Conservation (phyloP, 192 early-diverging fungal species). For the Globomyces pollinis-pini region DNA sequence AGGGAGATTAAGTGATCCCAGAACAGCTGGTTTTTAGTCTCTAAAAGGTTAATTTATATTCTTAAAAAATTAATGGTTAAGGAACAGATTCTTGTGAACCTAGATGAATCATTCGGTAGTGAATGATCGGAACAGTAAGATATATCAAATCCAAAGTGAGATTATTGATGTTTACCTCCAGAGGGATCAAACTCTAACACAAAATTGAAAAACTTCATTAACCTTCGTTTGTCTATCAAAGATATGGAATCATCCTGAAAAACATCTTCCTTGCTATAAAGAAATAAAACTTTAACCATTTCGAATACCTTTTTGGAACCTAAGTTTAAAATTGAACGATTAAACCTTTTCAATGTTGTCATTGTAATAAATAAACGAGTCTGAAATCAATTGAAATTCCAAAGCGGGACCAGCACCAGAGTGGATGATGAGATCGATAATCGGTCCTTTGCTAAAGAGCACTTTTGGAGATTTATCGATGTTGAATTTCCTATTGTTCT, state of each 20-base stretch:
- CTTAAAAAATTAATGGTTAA: no score
- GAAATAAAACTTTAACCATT: no score
- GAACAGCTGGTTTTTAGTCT: neutral
- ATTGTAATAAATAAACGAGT: neutral
- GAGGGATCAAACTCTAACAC: neutral
- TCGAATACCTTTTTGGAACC: neutral
- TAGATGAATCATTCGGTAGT: no score
- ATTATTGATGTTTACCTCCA: neutral
- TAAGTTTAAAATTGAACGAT: neutral
- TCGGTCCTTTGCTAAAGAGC: neutral
- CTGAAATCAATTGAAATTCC: neutral
- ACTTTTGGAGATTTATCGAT: neutral
- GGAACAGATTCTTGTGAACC: no score
- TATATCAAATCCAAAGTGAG: neutral
- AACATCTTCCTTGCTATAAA: slow-evolving; percentile 73
- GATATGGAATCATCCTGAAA: slow-evolving; percentile 62
- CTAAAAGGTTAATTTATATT: no score
- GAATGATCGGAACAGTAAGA: no score
- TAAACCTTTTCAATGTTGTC: neutral
- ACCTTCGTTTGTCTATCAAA: slow-evolving; percentile 69
- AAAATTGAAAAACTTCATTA: slow-evolving; percentile 70
- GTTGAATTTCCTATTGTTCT: neutral
- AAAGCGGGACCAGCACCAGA: neutral
- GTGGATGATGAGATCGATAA: slow-evolving; percentile 1
- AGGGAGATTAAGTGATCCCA: neutral